Conservation (phyloP, 495 filamentous ascomycete species). For the Astrothelium subdiscretum region DNA sequence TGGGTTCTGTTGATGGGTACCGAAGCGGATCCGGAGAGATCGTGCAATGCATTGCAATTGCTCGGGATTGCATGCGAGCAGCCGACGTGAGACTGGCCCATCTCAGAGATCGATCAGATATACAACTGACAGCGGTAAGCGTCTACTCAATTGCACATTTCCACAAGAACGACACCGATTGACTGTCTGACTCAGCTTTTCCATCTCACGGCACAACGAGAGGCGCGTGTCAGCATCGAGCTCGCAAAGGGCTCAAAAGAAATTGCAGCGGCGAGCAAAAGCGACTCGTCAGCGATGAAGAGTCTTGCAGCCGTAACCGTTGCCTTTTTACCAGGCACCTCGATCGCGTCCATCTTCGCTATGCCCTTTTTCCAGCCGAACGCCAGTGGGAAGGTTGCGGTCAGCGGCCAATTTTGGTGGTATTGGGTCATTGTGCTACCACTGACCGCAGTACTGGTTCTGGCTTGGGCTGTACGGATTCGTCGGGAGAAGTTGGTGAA, state of each 20-base stretch:
- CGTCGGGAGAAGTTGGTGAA: not conserved
- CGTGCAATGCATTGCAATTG: not conserved
- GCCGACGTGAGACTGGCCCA: not conserved
- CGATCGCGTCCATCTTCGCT: not conserved
- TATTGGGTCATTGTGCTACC: not conserved
- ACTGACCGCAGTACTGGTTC: not conserved
- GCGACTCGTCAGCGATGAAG: not conserved
- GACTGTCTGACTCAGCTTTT: not conserved
- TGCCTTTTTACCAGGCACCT: not conserved
- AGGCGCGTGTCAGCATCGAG: not conserved
- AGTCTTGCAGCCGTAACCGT: not conserved
- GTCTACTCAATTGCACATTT: not conserved
- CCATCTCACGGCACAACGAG: not conserved
- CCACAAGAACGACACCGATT: not conserved
- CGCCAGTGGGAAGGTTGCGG: not conserved
- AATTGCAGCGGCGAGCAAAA: not conserved
- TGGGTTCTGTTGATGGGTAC: not conserved
- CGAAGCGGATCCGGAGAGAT: not conserved
- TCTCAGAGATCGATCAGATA: not conserved
- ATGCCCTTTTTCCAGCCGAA: not conserved
- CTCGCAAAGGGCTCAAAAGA: not conserved
- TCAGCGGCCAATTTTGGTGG: not conserved
- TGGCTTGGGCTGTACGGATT: not conserved
- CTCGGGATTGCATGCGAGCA: not conserved
- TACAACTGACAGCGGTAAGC: not conserved